Base-by-base conservation (phyloP, 306 rosid genomes). In the Casuarina cunninghamiana region DNA sequence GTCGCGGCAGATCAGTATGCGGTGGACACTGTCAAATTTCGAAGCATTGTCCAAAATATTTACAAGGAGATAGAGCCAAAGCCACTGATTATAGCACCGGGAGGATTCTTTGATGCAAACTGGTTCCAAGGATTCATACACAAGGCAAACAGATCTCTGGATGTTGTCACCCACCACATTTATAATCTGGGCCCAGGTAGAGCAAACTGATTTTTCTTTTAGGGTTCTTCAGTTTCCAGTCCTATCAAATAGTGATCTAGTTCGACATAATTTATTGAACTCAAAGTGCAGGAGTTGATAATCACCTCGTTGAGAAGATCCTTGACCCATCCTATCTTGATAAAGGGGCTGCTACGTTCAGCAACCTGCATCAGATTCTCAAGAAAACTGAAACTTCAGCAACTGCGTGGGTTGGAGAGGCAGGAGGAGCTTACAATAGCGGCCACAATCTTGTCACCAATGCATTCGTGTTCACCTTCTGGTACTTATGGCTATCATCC, bases 391-490 rank as follows among this genome's bases (percentile, higher is more conserved):
- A 78, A 75, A 85, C 84, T 69, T 78, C 86, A 8, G 91, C 91
- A 16, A 69, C 58, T 54, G 88, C 99, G 2, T 96, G 99, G 98
- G 98, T 96, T 75, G 99, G 98, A 53, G 99, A 96, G 85, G 81
- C 99, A 4, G 99, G 99, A 81, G 99, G 99, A 55, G 94, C 99
- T 46, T 96, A 88, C 81, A 90, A 90, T 77, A 96, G 99, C 71
- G 99, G 98, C 69, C 90, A 80, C 71, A 89, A 88, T 79, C 96
- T 87, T 69, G 95, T 92, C 79, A 81, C 91, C 2, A 90, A 96
- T 89, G 86, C 99, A 77, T 93, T 93, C 62, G 96, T 91, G 21
- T 88, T 74, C 62, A 96, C 97, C 79, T 93, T 93, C 89, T 96
- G 99, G 87, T 88, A 87, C 83, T 8, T 68, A 0, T 19, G 37